These are phyloP conservation scores for Omphalea diandra DNA, from an alignment of 441 rosid species.

Conservation along the genomic window DNA sequence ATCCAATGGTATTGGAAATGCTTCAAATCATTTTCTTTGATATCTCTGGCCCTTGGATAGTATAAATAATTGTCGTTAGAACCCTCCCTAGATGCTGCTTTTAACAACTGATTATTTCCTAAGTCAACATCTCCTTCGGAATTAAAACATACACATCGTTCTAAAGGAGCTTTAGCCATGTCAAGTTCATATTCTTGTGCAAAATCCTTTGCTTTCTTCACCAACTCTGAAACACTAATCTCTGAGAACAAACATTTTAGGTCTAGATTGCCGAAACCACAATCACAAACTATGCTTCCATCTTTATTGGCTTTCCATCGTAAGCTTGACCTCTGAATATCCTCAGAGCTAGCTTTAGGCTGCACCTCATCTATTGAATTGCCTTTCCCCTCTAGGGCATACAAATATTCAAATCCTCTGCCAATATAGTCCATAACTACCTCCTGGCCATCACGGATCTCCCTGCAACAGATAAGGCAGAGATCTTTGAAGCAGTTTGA, in stretches of 20 bases:
- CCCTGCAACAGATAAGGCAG: conserved; percentile 80
- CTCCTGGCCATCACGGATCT: conserved; percentile 50
- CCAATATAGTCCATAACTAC: conserved; percentile 37
- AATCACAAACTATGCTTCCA: conserved; percentile 59
- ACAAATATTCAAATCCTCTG: conserved; percentile 45
- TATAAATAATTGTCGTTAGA: conserved; percentile 67
- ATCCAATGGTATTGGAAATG: conserved; percentile 88
- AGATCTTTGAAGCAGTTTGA: conserved; percentile 61
- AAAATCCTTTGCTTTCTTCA: conserved; percentile 47
- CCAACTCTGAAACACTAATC: conserved; percentile 48
- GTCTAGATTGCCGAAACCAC: conserved; percentile 51
- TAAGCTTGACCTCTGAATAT: conserved; percentile 16
- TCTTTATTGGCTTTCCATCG: conserved; percentile 61
- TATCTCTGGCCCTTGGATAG: conserved; percentile 50
- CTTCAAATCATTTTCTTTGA: conserved; percentile 48
- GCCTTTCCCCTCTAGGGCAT: conserved; percentile 35
- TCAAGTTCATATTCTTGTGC: conserved; percentile 26
- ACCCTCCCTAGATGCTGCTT: conserved; percentile 67
- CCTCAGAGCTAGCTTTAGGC: conserved; percentile 18
- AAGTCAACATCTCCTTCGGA: conserved; percentile 32
- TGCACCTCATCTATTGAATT: not conserved
- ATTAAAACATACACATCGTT: conserved; percentile 47
- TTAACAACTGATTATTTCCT: conserved; percentile 31
- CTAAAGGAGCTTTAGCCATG: conserved; percentile 18
- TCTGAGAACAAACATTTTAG: conserved; percentile 47